A percentile compares a stretch with the other conserved stretches of the same genome.
phyloP scores from a whole-genome alignment of 129 eudicot genomes.

The Rutidosis leptorrhynchoides region DNA sequence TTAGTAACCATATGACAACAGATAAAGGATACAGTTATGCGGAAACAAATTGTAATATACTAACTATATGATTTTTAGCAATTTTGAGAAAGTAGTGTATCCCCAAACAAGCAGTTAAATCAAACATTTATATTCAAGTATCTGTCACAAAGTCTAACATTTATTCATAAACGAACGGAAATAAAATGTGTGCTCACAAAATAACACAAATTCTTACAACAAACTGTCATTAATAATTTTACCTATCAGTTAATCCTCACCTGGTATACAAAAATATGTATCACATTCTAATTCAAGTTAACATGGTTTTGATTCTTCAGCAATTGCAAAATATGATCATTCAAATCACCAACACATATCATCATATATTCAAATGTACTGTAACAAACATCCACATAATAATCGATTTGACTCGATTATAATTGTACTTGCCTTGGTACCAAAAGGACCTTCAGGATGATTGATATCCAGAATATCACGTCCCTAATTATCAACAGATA shows the following conservation, averaged over 20 bases:
- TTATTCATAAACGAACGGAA: constrained; percentile 2
- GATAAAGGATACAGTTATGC: neutral
- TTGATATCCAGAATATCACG: constrained; percentile 48
- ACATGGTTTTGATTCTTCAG: constrained; percentile 4
- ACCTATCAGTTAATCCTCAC: neutral
- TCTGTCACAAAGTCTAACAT: constrained; percentile 5
- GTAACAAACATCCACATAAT: neutral
- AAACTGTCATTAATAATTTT: neutral
- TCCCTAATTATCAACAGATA: constrained; percentile 32
- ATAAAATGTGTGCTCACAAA: neutral
- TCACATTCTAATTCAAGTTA: neutral
- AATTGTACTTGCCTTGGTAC: constrained; percentile 42
- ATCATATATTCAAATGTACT: too few relatives aligned
- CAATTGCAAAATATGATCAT: neutral
- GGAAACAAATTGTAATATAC: too few relatives aligned
- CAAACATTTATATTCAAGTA: neutral
- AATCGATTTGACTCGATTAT: neutral
- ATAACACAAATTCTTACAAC: constrained; percentile 1
- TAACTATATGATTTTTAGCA: neutral
- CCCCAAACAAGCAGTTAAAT: constrained; percentile 3
- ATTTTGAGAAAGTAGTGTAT: neutral
- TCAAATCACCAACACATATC: constrained; percentile 10
- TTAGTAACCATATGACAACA: neutral
- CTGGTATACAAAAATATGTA: neutral
- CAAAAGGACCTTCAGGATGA: constrained; percentile 51